phyloP scores from a whole-genome alignment of 352 stramenopile genomes.

The Phytophthora vignae region DNA sequence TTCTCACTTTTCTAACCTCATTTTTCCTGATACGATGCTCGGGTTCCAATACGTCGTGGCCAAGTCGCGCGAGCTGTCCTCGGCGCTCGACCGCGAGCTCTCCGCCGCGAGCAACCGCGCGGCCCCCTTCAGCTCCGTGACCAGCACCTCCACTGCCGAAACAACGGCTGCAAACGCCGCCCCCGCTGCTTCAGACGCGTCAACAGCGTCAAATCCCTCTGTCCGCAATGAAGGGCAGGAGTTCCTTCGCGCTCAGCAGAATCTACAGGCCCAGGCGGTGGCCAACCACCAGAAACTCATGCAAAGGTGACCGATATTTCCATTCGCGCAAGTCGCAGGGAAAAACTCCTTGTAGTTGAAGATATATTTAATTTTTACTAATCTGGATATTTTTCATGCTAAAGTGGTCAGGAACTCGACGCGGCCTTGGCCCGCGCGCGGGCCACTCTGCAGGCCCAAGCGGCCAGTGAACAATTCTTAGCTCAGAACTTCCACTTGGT shows the following conservation, averaged over 20 bases:
- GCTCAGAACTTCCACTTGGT: conserved; percentile 72
- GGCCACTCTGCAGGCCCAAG: conserved; percentile 63
- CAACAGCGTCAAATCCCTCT: not conserved
- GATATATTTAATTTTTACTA: conserved; percentile 26
- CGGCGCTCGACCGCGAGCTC: conserved; percentile 59
- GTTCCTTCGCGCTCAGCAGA: conserved; percentile 56
- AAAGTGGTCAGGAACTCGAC: conserved; percentile 63
- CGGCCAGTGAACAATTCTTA: conserved; percentile 75
- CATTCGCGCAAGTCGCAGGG: conserved; percentile 8
- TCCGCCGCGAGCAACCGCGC: conserved; percentile 30
- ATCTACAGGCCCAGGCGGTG: conserved; percentile 39
- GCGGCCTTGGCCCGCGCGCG: conserved; percentile 48
- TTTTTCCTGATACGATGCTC: conserved; percentile 45
- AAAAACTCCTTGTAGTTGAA: conserved; percentile 5
- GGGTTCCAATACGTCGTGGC: conserved; percentile 79
- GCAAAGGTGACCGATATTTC: conserved; percentile 35
- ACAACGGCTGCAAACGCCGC: conserved; percentile 10
- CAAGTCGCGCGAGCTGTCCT: conserved; percentile 79
- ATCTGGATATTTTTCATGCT: conserved; percentile 8
- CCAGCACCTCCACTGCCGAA: conserved; percentile 9
- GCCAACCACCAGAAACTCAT: conserved; percentile 58
- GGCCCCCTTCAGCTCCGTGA: conserved; percentile 5
- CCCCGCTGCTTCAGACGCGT: conserved; percentile 10
- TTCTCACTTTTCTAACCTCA: not conserved
- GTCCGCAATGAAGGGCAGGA: conserved; percentile 43